Percentiles rank a stretch among this genome's conserved stretches.
These are phyloP conservation scores for Leccinum angustisporum DNA, from an alignment of 1,284 basidiomycete species.

Conservation along the genomic window DNA sequence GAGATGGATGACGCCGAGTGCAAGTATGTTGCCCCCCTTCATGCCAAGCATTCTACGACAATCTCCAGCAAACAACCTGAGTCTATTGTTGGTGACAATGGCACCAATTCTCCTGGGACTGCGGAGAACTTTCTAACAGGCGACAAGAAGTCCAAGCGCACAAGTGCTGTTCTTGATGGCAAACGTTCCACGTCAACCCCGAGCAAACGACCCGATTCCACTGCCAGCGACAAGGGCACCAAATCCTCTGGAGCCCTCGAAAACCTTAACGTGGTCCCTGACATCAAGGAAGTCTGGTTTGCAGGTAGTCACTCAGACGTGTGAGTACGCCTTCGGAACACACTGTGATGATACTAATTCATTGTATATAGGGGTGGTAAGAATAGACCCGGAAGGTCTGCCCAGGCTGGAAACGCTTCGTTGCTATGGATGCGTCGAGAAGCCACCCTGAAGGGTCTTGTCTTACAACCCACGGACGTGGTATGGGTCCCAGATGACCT, in stretches of 20 bases:
- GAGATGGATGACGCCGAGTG: background rate
- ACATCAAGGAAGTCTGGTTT: slow-evolving; percentile 1
- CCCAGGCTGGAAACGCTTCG: background rate
- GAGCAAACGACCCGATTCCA: background rate
- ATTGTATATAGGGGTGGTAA: background rate
- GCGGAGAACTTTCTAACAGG: background rate
- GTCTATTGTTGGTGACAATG: background rate
- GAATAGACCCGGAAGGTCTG: background rate
- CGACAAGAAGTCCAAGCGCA: background rate
- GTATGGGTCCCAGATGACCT: slow-evolving; percentile 1
- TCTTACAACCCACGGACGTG: background rate
- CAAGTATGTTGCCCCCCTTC: background rate
- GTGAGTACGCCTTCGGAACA: background rate
- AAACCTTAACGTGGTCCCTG: background rate
- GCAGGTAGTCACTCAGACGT: background rate
- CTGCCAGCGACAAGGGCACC: background rate
- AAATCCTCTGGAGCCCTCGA: background rate
- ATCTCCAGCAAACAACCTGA: background rate
- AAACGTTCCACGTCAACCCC: background rate
- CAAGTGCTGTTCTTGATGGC: background rate
- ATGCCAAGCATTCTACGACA: background rate
- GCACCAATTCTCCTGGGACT: background rate
- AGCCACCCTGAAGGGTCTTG: background rate
- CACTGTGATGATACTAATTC: background rate
- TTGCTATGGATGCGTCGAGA: slow-evolving; percentile 1